Evolutionary conservation across 2,329 filamentous ascomycete species (phyloP).

Genomic region (Fusarium sp.): DNA sequence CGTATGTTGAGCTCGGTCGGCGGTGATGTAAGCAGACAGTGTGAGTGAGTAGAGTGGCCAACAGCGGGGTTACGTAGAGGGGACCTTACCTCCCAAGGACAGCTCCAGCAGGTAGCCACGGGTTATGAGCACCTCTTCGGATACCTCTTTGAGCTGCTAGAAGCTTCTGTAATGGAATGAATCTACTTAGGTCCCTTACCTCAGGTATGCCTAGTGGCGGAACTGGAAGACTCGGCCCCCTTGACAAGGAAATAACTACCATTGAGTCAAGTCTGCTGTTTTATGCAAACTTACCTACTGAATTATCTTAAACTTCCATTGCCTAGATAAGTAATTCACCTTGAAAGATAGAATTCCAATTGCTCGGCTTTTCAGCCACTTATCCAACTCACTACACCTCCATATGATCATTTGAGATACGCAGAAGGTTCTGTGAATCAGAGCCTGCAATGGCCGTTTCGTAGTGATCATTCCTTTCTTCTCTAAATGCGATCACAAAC

Average conservation of each 20-base stretch:
- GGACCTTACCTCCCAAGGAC: background rate
- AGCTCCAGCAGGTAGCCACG: conserved; percentile 24
- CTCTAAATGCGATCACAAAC: background rate
- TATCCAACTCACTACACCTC: background rate
- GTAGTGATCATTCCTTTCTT: background rate
- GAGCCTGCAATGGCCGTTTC: background rate
- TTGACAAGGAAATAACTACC: background rate
- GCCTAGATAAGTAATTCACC: background rate
- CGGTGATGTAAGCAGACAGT: conserved; percentile 38
- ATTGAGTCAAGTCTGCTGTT: background rate
- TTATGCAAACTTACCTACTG: background rate
- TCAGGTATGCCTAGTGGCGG: background rate
- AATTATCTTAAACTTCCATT: too few species aligned
- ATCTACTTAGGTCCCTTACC: background rate
- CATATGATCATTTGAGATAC: background rate
- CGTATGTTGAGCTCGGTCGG: conserved; percentile 21
- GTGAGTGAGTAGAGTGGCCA: background rate
- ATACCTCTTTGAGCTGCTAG: conserved; percentile 1
- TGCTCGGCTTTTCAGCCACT: background rate
- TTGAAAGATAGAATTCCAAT: background rate
- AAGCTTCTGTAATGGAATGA: conserved; percentile 11
- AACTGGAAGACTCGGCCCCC: background rate
- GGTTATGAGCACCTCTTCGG: background rate
- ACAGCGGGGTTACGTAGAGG: conserved; percentile 28
- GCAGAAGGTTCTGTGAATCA: background rate